Evolutionary conservation across 805 yeast genomes (phyloP).

Genomic region (Lachancea quebecensis): DNA sequence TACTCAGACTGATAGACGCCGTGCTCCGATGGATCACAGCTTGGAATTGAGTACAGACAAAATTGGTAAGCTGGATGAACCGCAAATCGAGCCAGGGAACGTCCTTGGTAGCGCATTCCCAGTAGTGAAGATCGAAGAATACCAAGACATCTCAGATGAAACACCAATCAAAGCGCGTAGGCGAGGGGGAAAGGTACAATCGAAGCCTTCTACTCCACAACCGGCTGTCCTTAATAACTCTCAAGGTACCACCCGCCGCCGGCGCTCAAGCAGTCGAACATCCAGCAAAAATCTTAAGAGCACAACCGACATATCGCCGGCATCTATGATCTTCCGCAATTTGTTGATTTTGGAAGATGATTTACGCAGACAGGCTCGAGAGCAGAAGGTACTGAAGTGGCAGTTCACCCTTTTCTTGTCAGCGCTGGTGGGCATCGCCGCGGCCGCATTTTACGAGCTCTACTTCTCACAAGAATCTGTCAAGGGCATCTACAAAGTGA

Average conservation of each 20-base stretch:
- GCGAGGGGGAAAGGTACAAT: background rate
- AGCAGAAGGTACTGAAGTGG: constrained; percentile 56
- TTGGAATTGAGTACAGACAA: background rate
- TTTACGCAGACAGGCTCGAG: constrained; percentile 71
- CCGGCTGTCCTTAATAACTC: background rate
- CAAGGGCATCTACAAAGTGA: constrained; percentile 33
- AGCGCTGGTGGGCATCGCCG: constrained; percentile 36
- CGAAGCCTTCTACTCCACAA: background rate
- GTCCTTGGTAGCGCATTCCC: constrained; percentile 4
- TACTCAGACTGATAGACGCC: background rate
- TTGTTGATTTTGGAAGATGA: constrained; percentile 80
- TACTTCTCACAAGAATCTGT: constrained; percentile 35
- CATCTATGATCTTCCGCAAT: constrained; percentile 75
- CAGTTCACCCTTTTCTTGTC: constrained; percentile 37
- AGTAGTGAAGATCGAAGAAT: constrained; percentile 11
- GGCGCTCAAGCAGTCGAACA: constrained; percentile 24
- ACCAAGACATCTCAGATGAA: constrained; percentile 2
- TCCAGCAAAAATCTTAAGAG: constrained; percentile 25
- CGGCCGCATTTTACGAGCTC: constrained; percentile 36
- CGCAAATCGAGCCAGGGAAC: background rate
- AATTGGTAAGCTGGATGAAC: background rate
- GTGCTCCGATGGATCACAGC: background rate
- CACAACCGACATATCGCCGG: constrained; percentile 36
- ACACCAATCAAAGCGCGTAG: constrained; percentile 6
- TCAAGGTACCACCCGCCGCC: constrained; percentile 8